A percentile compares a stretch with the other conserved stretches of the same genome.
phyloP scores from a whole-genome alignment of 1,284 basidiomycete genomes.

The Heterobasidion occidentale region DNA sequence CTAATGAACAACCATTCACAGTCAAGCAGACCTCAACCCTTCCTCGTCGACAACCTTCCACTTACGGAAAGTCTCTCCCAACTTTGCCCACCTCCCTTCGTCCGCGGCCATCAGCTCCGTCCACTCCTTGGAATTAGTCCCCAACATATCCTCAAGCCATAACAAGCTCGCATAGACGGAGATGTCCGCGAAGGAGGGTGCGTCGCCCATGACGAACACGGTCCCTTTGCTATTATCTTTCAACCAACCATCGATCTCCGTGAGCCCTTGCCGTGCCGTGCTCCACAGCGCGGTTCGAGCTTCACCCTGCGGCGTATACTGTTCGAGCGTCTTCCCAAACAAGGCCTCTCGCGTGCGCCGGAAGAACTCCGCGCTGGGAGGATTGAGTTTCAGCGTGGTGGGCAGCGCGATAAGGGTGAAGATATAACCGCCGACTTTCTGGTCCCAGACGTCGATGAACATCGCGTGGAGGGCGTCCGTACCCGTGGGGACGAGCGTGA shows the following conservation, averaged over 20 bases:
- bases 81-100: conserved; percentile 29
- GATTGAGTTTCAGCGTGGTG: conserved; percentile 13
- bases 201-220: conserved; percentile 17
- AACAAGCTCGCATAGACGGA: conserved; percentile 20
- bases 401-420: conserved; percentile 14
- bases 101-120: conserved; percentile 24
- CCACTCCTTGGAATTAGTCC: conserved; percentile 31
- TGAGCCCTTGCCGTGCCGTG: conserved; percentile 23
- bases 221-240: conserved; percentile 16
- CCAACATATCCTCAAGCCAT: conserved; percentile 22
- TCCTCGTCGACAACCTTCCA: neutral
- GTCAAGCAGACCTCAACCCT: neutral
- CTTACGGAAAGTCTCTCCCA: conserved; percentile 20
- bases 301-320: conserved; percentile 21
- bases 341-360: conserved; percentile 23
- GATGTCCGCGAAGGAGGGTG: conserved; percentile 29
- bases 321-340: conserved; percentile 27
- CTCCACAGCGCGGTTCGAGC: conserved; percentile 5
- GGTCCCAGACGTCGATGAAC: conserved; percentile 18
- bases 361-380: conserved; percentile 28
- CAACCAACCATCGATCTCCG: conserved; percentile 25
- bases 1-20: too few species aligned
- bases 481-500: conserved; percentile 13
- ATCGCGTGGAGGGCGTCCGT: conserved; percentile 23
- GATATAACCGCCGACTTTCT: neutral